Evolutionary conservation across 2,329 filamentous ascomycete genomes (phyloP).

Genomic region (Sporothrix luriei): DNA sequence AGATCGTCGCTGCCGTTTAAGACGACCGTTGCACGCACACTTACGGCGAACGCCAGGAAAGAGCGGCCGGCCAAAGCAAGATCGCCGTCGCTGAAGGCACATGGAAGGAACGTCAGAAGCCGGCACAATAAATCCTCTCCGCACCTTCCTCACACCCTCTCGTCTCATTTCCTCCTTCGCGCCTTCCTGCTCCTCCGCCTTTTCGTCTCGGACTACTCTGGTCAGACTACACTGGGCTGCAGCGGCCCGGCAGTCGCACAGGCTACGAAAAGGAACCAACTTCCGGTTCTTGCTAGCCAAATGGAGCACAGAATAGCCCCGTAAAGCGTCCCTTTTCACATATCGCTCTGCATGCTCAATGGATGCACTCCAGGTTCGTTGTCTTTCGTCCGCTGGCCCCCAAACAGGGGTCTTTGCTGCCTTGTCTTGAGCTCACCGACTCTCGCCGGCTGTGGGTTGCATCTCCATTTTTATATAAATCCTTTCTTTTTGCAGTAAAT

Average conservation of each 20-base stretch:
- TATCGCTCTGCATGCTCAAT: constrained; percentile 1
- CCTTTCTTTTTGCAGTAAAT: constrained; percentile 20
- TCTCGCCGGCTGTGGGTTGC: constrained; percentile 33
- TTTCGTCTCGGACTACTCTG: neutral
- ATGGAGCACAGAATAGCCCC: constrained; percentile 6
- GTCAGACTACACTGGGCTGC: constrained; percentile 14
- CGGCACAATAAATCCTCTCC: neutral
- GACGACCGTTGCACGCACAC: constrained; percentile 6
- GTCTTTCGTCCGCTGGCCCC: neutral
- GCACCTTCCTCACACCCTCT: neutral
- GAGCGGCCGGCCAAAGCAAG: constrained; percentile 19
- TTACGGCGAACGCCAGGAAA: constrained; percentile 2
- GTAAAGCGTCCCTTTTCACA: neutral
- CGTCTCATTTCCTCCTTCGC: neutral
- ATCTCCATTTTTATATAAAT: constrained; percentile 34
- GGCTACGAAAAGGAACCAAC: constrained; percentile 2
- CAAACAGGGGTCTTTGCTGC: constrained; percentile 25
- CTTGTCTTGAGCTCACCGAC: constrained; percentile 42
- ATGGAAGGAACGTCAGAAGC: constrained; percentile 22
- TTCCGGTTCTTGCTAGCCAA: constrained; percentile 12
- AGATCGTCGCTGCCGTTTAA: constrained; percentile 3
- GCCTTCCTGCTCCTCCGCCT: constrained; percentile 1
- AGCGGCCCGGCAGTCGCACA: constrained; percentile 26
- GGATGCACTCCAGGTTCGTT: neutral
- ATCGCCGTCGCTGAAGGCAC: constrained; percentile 1